Base-by-base conservation (phyloP, 805 yeast genomes). In the Kluyveromyces lactis region DNA sequence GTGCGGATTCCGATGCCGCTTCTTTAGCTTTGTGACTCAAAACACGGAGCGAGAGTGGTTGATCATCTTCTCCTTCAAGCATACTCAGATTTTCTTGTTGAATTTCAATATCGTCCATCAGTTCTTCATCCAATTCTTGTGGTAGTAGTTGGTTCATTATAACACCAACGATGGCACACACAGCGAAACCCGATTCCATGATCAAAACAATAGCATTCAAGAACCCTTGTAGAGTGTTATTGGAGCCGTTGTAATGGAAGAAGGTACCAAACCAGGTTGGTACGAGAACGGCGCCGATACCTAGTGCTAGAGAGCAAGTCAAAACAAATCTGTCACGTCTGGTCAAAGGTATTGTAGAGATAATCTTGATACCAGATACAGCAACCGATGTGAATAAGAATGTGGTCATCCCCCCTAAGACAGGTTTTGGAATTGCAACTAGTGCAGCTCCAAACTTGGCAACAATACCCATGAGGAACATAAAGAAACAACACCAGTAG, bases 361-460 rank as follows among this genome's bases (percentile, higher is more conserved):
- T 78, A 53, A 82, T 79, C 44, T 77, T 72, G 38, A 82, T 58
- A 46, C 89, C 89, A 2, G 87, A 79, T 13, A 79, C 83, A 1
- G 85, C 85, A 24, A 82, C 89, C 3, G 86, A 75, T 24, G 83
- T 72, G 69, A 81, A 82, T 38, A 82, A 64, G 61, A 81, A 82
- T 4, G 87, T 70, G 9, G 80, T 81, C 95, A 86, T 85, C 48
- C 95, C 95, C 47, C 95, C 96, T 42, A 87, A 68, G 23, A 81
- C 85, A 1, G 92, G 69, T 41, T 68, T 71, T 31, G 95, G 95
- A 53, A 84, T 85, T 26, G 94, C 72, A 21, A 81, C 86, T 43
- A 87, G 69, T n/a, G 95, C 87, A 36, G 92, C 94, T 28, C 89
- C 87, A 58, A 85, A 85, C 62, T 85, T 84, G 43, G 94, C 72